phyloP scores from a whole-genome alignment of 768 basidiomycete species.

The Mycena haematopus region DNA sequence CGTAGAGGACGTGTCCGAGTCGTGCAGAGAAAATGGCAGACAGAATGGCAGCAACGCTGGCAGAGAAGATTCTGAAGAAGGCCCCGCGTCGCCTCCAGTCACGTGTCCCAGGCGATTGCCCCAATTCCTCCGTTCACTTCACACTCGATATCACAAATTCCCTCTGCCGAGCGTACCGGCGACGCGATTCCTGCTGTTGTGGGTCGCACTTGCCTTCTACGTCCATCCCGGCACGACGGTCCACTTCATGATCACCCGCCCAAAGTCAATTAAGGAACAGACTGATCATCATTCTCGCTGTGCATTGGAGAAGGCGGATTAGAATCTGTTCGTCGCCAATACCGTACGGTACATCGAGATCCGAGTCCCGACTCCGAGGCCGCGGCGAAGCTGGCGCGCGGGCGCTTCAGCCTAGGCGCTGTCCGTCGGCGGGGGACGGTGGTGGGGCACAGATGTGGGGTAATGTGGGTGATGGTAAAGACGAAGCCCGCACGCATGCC shows the following conservation, averaged over 20 bases:
- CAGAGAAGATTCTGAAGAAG: not conserved
- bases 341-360: too few relatives aligned
- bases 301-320: not conserved
- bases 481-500: not conserved
- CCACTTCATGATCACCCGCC: not conserved
- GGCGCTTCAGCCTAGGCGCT: too few relatives aligned
- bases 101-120: not conserved
- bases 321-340: conserved; percentile 3
- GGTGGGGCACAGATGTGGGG: not conserved
- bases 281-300: not conserved
- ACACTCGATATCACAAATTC: not conserved
- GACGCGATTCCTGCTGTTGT: not conserved
- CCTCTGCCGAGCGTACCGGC: not conserved
- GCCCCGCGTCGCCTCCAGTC: not conserved
- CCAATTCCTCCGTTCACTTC: not conserved
- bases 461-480: not conserved
- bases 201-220: not conserved
- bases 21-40: not conserved
- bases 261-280: not conserved
- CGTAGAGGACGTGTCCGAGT: conserved; percentile 13
- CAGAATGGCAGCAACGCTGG: not conserved
- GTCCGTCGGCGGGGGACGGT: not conserved
- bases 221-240: not conserved
- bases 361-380: not conserved
- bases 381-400: too few relatives aligned